Conservation (phyloP, 169 alveolate genomes). For the Plasmodium falciparum region DNA sequence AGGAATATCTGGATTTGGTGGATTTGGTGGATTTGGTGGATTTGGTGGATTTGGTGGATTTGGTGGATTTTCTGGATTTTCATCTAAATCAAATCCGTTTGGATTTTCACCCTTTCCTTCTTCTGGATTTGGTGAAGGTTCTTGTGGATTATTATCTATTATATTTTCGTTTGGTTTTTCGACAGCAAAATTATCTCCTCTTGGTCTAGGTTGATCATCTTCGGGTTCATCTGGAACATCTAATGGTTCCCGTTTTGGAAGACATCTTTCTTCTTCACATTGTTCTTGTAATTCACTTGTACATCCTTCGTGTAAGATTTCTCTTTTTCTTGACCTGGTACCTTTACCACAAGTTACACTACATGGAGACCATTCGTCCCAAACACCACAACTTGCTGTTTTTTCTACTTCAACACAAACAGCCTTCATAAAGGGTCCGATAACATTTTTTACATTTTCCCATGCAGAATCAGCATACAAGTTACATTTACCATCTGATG, state of each 20-base stretch:
- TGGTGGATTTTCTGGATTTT: neutral
- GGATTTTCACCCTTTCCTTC: neutral
- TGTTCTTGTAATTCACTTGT: neutral
- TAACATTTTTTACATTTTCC: slow-evolving; percentile 8
- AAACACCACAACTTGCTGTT: slow-evolving; percentile 46
- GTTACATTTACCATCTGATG: slow-evolving; percentile 8
- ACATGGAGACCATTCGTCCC: slow-evolving; percentile 56
- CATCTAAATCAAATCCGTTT: neutral
- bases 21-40: neutral
- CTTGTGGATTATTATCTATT: slow-evolving; percentile 17
- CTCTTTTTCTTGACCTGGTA: slow-evolving; percentile 23
- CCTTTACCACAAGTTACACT: slow-evolving; percentile 64
- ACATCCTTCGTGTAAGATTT: slow-evolving; percentile 31
- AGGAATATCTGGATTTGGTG: neutral
- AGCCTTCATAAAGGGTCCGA: slow-evolving; percentile 34
- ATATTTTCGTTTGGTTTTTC: slow-evolving; percentile 23
- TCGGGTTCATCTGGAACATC: slow-evolving; percentile 10
- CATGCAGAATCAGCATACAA: slow-evolving; percentile 39
- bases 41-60: too few species aligned
- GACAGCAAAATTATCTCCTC: neutral
- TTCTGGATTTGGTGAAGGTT: neutral
- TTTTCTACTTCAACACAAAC: slow-evolving; percentile 63
- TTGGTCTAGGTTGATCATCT: slow-evolving; percentile 17
- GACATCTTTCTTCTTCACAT: slow-evolving; percentile 37
- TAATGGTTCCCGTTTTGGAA: slow-evolving; percentile 2